Evolutionary conservation across 2,329 filamentous ascomycete species (phyloP), one percentile per base, ranked within the genome.

Genomic region (Scedosporium apiospermum): DNA sequence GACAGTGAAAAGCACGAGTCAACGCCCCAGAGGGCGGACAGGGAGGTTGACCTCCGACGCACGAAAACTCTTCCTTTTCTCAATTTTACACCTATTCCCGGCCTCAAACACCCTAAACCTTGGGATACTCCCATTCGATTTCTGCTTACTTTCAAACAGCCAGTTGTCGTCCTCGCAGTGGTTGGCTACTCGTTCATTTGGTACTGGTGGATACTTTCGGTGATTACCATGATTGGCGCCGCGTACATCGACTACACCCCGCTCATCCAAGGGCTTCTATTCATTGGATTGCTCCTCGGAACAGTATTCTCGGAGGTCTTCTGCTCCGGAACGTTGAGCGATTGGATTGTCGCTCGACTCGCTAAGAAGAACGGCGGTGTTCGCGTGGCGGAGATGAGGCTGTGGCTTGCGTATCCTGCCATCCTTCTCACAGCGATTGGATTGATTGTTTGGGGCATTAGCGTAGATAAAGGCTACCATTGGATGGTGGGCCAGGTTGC

Each of bases 401-500:
- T 85, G 23, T 85, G 81, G 80, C 69, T 84, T 12, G 76, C 75
- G 2, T 84, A 83, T 69, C 82, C 82, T 6, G 82, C 80, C 12
- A 74, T 77, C 2, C 7, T 79, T 4, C 63, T 82, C 10, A 81
- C 76, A 0, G 75, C 76, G 18, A 66, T 82, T 6, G 82, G 82
- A 0, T 69, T 82, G 41, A 73, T 83, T 38, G 57, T 85, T 58
- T 85, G 82, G 82, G 82, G 82, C 0, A 68, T 84, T 51, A 82
- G 79, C 60, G 72, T 85, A 14, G 81, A 84, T 63, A 74, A 72
- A 49, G 68, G 68, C 0, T 83, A 80, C 66, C 82, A 85, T 69
- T 85, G 81, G 80, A 80, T 83, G 42, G 77, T 83, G 0, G 82
- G 81, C 1, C 81, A 85, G 64, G 70, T 83, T 3, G 80, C 79